Evolutionary conservation across 2,329 filamentous ascomycete species (phyloP).

Genomic region (Fusarium tanahbumbuense): DNA sequence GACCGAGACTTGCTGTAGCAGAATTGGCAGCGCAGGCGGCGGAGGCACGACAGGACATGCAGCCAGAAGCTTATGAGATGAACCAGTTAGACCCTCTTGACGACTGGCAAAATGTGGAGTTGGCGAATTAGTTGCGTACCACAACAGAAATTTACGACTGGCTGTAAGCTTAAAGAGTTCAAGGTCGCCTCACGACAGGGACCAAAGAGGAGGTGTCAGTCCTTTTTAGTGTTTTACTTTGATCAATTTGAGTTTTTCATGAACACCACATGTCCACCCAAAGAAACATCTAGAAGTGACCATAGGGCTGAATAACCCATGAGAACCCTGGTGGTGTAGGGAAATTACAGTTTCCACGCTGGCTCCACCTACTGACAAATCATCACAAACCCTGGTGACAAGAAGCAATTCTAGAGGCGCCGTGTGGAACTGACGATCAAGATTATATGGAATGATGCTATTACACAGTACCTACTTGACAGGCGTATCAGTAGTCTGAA

Average conservation of each 20-base stretch:
- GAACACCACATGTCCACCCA: background rate
- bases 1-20: background rate
- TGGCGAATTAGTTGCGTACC: background rate
- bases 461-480: too few relatives aligned
- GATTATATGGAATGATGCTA: too few relatives aligned
- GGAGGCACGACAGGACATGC: background rate
- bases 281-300: background rate
- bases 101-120: background rate
- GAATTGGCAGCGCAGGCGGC: background rate
- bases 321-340: too few relatives aligned
- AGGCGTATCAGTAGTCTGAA: too few relatives aligned
- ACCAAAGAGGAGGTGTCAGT: accelerated
- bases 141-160: accelerated
- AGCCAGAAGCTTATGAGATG: background rate
- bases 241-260: background rate
- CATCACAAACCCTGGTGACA: too few relatives aligned
- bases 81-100: background rate
- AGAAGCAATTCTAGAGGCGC: too few relatives aligned
- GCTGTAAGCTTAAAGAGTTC: background rate
- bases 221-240: background rate
- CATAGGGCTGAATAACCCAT: background rate
- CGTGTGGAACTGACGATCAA: too few relatives aligned
- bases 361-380: too few relatives aligned
- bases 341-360: too few relatives aligned
- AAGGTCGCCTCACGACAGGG: accelerated